Evolutionary conservation across 306 rosid species (phyloP).

Genomic region (Trifolium fragiferum): DNA sequence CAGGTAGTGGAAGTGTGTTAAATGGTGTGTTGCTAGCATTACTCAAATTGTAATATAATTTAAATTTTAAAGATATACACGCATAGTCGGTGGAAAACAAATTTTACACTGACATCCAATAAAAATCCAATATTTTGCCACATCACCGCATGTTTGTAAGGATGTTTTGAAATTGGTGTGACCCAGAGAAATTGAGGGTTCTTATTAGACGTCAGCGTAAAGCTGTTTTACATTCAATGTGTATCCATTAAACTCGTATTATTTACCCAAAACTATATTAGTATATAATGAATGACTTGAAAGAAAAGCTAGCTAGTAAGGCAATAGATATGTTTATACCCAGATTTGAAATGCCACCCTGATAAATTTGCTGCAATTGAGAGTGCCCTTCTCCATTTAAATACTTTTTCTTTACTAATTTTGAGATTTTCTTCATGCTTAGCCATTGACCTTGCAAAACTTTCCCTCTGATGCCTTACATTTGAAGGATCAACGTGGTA

Average conservation of each 20-base stretch:
- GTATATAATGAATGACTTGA: not conserved
- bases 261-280: not conserved
- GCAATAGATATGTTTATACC: constrained; percentile 28
- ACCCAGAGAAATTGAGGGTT: too few species aligned
- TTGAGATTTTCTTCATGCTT: not conserved
- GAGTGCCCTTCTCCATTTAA: constrained; percentile 33
- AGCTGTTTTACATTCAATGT: too few species aligned
- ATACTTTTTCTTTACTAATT: not conserved
- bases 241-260: too few species aligned
- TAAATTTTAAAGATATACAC: too few species aligned
- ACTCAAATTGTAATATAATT: not conserved
- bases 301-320: not conserved
- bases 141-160: too few species aligned
- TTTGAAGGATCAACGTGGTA: constrained; percentile 38
- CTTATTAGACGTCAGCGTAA: too few species aligned
- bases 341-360: constrained; percentile 40
- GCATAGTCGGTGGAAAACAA: too few species aligned
- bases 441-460: constrained; percentile 31
- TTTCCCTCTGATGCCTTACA: constrained; percentile 34
- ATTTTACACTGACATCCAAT: too few species aligned
- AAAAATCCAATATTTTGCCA: too few species aligned
- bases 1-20: too few species aligned
- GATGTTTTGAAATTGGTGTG: too few species aligned
- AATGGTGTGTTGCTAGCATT: too few species aligned
- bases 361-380: constrained; percentile 39